Evolutionary conservation across 2,329 filamentous ascomycete genomes (phyloP).

Genomic region (Lecanicillium sp.): DNA sequence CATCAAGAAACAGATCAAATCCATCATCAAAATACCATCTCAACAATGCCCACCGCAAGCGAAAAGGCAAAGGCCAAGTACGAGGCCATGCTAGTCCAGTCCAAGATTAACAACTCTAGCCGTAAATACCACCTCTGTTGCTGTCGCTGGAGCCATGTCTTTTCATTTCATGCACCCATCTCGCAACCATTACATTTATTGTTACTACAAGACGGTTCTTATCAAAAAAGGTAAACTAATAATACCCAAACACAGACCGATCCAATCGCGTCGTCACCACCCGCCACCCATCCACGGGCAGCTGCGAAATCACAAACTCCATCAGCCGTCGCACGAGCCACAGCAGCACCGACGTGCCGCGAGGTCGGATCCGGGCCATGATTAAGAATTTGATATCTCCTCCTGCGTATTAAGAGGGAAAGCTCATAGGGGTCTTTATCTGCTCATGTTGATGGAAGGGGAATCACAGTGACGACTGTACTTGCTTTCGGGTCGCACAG

Average conservation of each 20-base stretch:
- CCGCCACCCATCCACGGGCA: conserved; percentile 9
- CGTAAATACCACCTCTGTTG: conserved; percentile 1
- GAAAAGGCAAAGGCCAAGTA: conserved; percentile 7
- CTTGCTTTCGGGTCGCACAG: too few species aligned
- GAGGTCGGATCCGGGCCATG: conserved; percentile 8
- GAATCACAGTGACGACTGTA: too few species aligned
- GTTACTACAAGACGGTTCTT: background rate
- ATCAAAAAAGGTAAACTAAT: background rate
- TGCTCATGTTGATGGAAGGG: background rate
- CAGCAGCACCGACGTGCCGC: conserved; percentile 5
- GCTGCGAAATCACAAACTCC: conserved; percentile 9
- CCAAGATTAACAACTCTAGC: conserved; percentile 8
- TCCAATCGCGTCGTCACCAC: conserved; percentile 9
- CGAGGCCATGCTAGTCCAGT: conserved; percentile 7
- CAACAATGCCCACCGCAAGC: conserved; percentile 3
- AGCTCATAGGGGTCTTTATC: too few species aligned
- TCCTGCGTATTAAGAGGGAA: conserved; percentile 6
- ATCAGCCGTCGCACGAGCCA: conserved; percentile 10
- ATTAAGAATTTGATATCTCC: conserved; percentile 10
- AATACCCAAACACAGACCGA: conserved; percentile 4
- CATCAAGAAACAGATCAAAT: too few species aligned
- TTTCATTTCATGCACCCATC: background rate
- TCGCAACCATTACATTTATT: background rate
- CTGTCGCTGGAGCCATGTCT: too few species aligned
- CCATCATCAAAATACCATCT: background rate